phyloP scores from a whole-genome alignment of 352 stramenopile genomes.

The Globisporangium perplexum region DNA sequence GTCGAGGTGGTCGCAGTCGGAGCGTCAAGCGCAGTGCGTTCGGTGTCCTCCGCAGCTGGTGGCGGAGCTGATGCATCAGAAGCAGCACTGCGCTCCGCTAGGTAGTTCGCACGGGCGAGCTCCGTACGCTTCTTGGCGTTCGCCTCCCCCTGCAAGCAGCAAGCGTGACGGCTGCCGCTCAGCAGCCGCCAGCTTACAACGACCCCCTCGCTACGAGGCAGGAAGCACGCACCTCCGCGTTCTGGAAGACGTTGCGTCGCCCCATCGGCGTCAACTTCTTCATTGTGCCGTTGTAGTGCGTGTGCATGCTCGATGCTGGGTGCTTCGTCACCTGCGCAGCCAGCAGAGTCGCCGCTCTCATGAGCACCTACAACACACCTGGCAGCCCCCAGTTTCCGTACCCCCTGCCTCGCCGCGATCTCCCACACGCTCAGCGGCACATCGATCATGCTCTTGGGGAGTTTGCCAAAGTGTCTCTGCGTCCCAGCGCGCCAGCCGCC shows the following conservation, averaged over 20 bases:
- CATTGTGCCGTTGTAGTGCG: conserved; percentile 45
- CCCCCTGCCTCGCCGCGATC: conserved; percentile 19
- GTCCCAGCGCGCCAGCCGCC: not conserved
- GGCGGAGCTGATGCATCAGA: not conserved
- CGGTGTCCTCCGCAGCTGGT: not conserved
- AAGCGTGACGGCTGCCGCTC: not conserved
- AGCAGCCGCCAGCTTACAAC: not conserved
- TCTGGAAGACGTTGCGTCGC: conserved; percentile 21
- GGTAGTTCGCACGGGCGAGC: not conserved
- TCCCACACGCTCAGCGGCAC: conserved; percentile 21
- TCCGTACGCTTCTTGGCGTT: conserved; percentile 3
- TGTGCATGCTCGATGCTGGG: conserved; percentile 40
- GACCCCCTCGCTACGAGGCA: not conserved
- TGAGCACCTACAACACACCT: not conserved
- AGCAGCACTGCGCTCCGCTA: not conserved
- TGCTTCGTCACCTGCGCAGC: conserved; percentile 25
- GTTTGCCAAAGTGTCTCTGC: not conserved
- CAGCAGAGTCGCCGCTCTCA: not conserved
- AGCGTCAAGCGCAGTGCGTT: not conserved
- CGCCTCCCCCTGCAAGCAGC: conserved; percentile 3
- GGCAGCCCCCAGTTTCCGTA: not conserved
- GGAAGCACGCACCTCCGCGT: conserved; percentile 19
- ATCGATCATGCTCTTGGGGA: conserved; percentile 12
- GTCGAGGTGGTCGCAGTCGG: too few species aligned
- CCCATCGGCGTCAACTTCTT: conserved; percentile 27